Base-by-base conservation (phyloP, 139 green algal species). In the Micractinium conductrix region DNA sequence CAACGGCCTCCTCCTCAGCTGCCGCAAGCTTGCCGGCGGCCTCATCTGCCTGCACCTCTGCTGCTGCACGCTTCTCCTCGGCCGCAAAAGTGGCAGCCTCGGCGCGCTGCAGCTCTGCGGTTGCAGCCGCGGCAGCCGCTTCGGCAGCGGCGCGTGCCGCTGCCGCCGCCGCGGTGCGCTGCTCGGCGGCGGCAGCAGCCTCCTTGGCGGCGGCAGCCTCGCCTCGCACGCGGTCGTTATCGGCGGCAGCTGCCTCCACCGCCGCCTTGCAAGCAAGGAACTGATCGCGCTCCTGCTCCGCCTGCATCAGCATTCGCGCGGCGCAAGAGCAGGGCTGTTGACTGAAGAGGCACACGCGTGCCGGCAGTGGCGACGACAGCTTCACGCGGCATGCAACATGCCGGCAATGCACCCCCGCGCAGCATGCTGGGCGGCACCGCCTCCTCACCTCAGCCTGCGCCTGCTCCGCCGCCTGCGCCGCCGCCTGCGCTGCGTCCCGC, bases 211-310 rank as follows among this genome's bases (percentile, higher is more conserved):
- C 74, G 37, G 44, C 10, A 12, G 76, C 58, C 2, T 55, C 76
- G 38, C 38, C 76, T 1, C 76, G 76, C 1, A 82, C 37, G 16
- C 38, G 58, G 4, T 82, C 28, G 28, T 82, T 82, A 9, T 82
- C 76, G 12, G 76, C 62, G n/a, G 76, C 76, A 12, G 76, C 58
- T 6, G 40, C 40, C 24, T 82, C 76, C 22, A 82, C 76, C 2
- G 43, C 58, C 16, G 53, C 30, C 58, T 82, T 82, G 5, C 21
- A 8, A 1, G 55, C 76, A 16, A 82, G 58, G 76, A 82, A 82
- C 12, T 28, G 76, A 38, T 82, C 58, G 6, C 63, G 43, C 58
- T 82, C 76, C 9, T 72, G 58, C 16, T 72, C 28, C 2, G 76
- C 76, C 76, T 82, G 75, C 22, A n/a, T n/a, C n/a, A n/a, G n/a